These are phyloP conservation scores for Aspergillus taichungensis DNA, from an alignment of 495 filamentous ascomycete species.

Conservation along the genomic window DNA sequence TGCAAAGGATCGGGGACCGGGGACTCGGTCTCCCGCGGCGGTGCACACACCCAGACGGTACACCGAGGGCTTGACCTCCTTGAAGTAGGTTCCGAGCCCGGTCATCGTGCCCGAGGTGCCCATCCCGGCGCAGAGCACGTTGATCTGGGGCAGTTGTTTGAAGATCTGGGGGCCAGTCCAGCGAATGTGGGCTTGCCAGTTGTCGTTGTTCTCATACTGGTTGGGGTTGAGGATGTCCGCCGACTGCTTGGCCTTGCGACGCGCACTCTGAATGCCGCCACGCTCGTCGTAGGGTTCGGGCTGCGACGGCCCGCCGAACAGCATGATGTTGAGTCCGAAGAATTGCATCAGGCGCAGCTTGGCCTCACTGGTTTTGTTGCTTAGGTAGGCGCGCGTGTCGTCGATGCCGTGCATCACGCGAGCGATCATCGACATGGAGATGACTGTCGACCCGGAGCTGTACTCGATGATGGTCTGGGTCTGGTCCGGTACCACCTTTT, in stretches of 20 bases:
- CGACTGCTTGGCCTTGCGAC: slow-evolving; percentile 28
- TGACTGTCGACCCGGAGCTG: slow-evolving; percentile 54
- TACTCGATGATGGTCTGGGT: slow-evolving; percentile 49
- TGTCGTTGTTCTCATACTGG: slow-evolving; percentile 52
- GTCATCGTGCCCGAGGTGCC: slow-evolving; percentile 49
- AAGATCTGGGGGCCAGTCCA: slow-evolving; percentile 54
- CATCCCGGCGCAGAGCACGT: slow-evolving; percentile 49
- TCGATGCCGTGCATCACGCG: slow-evolving; percentile 43
- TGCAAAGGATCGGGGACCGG: slow-evolving; percentile 46
- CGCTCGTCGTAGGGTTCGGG: slow-evolving; percentile 46
- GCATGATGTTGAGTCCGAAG: slow-evolving; percentile 47
- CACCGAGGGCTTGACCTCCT: slow-evolving; percentile 43
- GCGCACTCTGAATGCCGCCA: slow-evolving; percentile 43
- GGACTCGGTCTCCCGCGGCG: slow-evolving; percentile 45
- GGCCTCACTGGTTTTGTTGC: slow-evolving; percentile 49
- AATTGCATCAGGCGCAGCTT: slow-evolving; percentile 49
- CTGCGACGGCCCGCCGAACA: slow-evolving; percentile 51
- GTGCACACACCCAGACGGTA: slow-evolving; percentile 46
- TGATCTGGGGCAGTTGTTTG: slow-evolving; percentile 49
- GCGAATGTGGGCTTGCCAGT: slow-evolving; percentile 50
- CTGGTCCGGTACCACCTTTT: slow-evolving; percentile 30
- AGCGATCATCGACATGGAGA: slow-evolving; percentile 50
- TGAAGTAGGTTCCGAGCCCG: slow-evolving; percentile 46
- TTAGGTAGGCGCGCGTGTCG: slow-evolving; percentile 48
- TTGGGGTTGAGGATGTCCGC: slow-evolving; percentile 42